Conservation (phyloP, 2,329 filamentous ascomycete genomes). For the Arthrobotrys conoides region DNA sequence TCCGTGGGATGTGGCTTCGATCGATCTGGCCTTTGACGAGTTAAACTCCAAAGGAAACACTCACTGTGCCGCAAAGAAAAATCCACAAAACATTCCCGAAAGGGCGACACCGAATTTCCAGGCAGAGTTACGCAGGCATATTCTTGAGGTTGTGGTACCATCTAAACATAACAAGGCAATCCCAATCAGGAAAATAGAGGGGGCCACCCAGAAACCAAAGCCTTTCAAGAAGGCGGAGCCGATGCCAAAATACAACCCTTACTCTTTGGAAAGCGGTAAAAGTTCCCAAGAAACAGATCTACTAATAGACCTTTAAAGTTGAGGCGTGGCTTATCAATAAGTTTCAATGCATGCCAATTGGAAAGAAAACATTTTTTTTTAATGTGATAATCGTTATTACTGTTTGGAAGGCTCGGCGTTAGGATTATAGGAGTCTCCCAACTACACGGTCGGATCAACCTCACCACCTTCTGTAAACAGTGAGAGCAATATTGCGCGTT, state of each 20-base stretch:
- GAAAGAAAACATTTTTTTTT: no score
- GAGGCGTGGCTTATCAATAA: no score
- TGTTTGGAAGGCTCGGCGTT: no score
- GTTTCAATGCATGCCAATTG: no score
- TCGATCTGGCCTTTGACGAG: slow-evolving; percentile 25
- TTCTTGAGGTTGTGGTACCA: not conserved
- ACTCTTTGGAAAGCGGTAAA: not conserved
- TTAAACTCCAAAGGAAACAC: slow-evolving; percentile 17
- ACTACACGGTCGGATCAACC: no score
- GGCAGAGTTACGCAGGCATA: not conserved
- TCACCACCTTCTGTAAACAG: no score
- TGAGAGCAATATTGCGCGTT: no score
- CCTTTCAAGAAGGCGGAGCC: not conserved
- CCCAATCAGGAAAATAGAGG: slow-evolving; percentile 1
- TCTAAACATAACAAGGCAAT: slow-evolving; percentile 1
- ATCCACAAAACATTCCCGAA: not conserved
- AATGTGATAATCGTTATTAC: no score
- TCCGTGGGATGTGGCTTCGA: slow-evolving; percentile 38
- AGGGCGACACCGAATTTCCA: not conserved
- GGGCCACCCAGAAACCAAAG: not conserved
- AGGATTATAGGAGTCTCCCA: no score
- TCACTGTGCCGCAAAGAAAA: not conserved
- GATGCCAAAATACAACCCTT: not conserved
- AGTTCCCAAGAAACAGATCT: not conserved
- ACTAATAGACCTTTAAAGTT: slow-evolving; percentile 8